Evolutionary conservation across 768 basidiomycete species (phyloP).

Genomic region (Hypholoma fasciculare): DNA sequence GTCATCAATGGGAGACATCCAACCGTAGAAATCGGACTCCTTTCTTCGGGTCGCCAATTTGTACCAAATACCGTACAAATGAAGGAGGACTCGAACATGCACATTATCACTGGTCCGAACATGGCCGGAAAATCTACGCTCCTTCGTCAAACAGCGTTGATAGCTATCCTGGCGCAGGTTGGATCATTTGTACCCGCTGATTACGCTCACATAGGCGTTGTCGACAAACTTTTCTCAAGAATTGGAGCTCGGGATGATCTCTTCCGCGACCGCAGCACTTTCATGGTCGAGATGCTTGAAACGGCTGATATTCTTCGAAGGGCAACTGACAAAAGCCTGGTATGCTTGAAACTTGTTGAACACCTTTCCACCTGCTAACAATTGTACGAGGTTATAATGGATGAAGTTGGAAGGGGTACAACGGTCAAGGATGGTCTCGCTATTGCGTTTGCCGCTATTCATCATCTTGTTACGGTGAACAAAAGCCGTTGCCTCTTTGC

Average conservation of each 20-base stretch:
- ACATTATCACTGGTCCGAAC: conserved; percentile 91
- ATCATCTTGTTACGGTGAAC: conserved; percentile 74
- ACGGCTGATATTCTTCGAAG: conserved; percentile 86
- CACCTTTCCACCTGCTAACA: too few species aligned
- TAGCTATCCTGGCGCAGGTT: conserved; percentile 86
- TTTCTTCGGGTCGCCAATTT: conserved; percentile 73
- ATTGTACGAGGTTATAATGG: conserved; percentile 82
- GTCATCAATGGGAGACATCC: conserved; percentile 88
- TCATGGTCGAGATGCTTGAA: conserved; percentile 98
- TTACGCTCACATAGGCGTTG: conserved; percentile 74
- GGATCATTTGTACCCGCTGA: conserved; percentile 95
- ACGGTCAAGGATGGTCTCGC: conserved; percentile 91
- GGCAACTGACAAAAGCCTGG: conserved; percentile 83
- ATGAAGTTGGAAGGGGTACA: conserved; percentile 97
- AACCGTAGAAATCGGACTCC: conserved; percentile 86
- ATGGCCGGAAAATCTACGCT: conserved; percentile 96
- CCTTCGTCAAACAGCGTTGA: conserved; percentile 88
- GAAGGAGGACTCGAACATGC: conserved; percentile 59
- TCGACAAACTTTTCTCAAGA: conserved; percentile 92
- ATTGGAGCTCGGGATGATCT: conserved; percentile 95
- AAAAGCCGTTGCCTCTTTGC: conserved; percentile 89
- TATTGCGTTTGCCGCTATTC: conserved; percentile 88
- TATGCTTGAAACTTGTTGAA: conserved; percentile 32
- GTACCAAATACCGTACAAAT: conserved; percentile 81
- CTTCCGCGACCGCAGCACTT: conserved; percentile 91